Evolutionary conservation across 495 filamentous ascomycete species (phyloP).

Genomic region (Aspergillus ellipticus): DNA sequence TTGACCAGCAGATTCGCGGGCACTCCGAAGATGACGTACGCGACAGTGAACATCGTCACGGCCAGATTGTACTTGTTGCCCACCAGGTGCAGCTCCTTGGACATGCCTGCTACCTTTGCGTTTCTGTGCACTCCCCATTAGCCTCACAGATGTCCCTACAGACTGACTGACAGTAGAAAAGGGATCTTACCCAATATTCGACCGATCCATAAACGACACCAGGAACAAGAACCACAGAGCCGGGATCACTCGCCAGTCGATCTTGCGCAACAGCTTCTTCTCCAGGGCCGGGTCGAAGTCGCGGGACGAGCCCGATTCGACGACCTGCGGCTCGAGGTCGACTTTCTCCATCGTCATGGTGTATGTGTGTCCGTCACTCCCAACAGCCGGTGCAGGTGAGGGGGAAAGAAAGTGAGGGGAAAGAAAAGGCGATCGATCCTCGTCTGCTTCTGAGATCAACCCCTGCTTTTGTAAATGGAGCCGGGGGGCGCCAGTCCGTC

Average conservation of each 20-base stretch:
- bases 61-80: slow-evolving; percentile 52
- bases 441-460: not conserved
- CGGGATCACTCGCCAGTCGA: slow-evolving; percentile 34
- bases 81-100: slow-evolving; percentile 42
- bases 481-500: too few species aligned
- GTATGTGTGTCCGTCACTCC: too few species aligned
- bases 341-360: not conserved
- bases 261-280: slow-evolving; percentile 35
- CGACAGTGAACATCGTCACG: slow-evolving; percentile 54
- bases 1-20: slow-evolving; percentile 61
- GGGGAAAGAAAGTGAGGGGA: not conserved
- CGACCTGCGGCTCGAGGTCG: not conserved
- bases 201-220: slow-evolving; percentile 43
- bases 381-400: too few species aligned
- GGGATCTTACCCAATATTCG: slow-evolving; percentile 41
- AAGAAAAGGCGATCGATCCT: not conserved
- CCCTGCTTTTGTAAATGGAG: too few species aligned
- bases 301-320: not conserved
- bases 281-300: slow-evolving; percentile 34
- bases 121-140: slow-evolving; percentile 31
- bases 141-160: not conserved
- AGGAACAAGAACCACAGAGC: slow-evolving; percentile 35
- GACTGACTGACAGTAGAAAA: not conserved
- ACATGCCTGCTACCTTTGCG: slow-evolving; percentile 52
- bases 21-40: slow-evolving; percentile 57